Percentiles rank a stretch among this genome's conserved stretches.
These are phyloP conservation scores for Rhodamnia argentea DNA, from an alignment of 345 rosid genomes.

Conservation along the genomic window DNA sequence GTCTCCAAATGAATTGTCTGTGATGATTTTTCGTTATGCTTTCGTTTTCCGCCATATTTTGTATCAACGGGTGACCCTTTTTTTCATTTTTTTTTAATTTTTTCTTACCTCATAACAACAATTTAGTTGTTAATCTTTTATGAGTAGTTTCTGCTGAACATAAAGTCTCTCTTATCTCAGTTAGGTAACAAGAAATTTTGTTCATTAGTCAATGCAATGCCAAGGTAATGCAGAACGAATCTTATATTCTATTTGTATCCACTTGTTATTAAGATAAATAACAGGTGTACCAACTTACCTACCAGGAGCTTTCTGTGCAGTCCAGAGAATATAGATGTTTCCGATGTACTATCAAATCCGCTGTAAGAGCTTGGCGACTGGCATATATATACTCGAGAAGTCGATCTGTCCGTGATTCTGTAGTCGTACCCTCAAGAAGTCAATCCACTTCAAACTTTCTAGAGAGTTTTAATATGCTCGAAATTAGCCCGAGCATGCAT, in stretches of 20 bases:
- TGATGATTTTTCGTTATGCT: neutral
- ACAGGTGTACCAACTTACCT: neutral
- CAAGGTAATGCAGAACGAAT: neutral
- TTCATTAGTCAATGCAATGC: neutral
- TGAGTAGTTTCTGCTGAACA: neutral
- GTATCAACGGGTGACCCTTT: neutral
- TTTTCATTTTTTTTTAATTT: too few relatives aligned
- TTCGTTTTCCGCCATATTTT: neutral
- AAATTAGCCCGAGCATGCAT: neutral
- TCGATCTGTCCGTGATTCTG: neutral
- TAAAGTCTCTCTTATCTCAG: neutral
- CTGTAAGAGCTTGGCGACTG: neutral
- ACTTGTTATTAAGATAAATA: neutral
- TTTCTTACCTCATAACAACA: neutral
- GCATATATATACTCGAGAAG: neutral
- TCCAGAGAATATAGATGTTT: neutral
- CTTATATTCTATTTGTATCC: neutral
- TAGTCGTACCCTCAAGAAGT: neutral
- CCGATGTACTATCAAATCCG: neutral
- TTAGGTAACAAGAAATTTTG: neutral
- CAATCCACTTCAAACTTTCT: neutral
- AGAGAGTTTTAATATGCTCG: neutral
- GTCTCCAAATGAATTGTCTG: neutral
- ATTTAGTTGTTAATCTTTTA: neutral
- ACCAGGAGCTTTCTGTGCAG: neutral